Evolutionary conservation across 805 yeast species (phyloP), one percentile per base, ranked within the genome.

Genomic region (Sugiyamaella qingdaonensis): DNA sequence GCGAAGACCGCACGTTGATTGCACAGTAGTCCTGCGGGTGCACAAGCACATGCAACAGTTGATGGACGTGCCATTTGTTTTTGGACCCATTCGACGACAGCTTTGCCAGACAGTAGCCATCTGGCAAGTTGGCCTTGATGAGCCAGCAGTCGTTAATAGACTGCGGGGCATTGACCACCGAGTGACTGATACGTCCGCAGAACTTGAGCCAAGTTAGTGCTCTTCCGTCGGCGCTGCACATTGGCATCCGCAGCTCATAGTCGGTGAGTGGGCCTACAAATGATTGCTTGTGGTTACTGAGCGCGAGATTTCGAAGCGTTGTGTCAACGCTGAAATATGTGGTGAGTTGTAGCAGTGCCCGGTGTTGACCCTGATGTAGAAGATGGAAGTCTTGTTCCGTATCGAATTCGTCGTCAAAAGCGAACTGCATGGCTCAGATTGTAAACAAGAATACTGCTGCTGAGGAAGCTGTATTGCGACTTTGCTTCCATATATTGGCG

Each of bases 191-290:
- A 3, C 43, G 43, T 7, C 24, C 19, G 13, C 43, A 39, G 24
- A 39, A 39, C 24, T 39, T 39, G 13, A 16, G 24, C 43, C 43
- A 39, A 10, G 43, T 39, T 5, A 39, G 43, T 13, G 43, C 43
- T 21, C 43, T 39, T 14, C 43, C 43, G 43, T 39, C 43, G 3
- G 43, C 13, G 24, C 43, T 39, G 24, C 43, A 39, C 43, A 39
- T 14, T 21, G 43, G 43, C 43, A 39, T 39, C 21, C 43, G 43
- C 24, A 39, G 24, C 21, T 13, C 21, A 39, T 39, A 39, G 24
- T 39, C 24, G 13, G 43, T 39, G 4, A 39, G 19, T 39, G 43
- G 43, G 10, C 43, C 43, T 3, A 39, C 43, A 39, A 39, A 39
- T 5, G 24, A 9, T 9, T 39, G 43, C 9, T 14, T 16, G 24